A percentile compares a stretch with the other conserved stretches of the same genome.
Conservation (phyloP, 768 basidiomycete species). For the Pulveroboletus sp. region DNA sequence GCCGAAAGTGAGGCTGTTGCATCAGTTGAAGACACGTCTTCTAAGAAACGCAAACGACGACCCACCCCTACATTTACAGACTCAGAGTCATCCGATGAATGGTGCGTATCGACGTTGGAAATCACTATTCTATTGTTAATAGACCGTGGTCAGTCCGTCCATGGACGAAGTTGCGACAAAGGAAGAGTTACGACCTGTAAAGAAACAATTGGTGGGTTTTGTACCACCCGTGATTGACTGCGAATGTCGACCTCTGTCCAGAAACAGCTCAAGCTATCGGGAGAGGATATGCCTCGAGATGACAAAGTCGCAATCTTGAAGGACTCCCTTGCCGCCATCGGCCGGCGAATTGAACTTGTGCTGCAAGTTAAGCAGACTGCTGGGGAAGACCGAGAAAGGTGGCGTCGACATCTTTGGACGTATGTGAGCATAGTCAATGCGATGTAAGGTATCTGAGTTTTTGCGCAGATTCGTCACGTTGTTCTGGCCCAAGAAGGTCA, state of each 20-base stretch:
- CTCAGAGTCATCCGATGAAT: constrained; percentile 88
- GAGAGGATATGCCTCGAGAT: constrained; percentile 89
- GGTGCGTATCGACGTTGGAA: constrained; percentile 46
- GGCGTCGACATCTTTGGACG: constrained; percentile 97
- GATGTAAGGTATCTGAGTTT: constrained; percentile 9
- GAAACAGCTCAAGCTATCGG: constrained; percentile 94
- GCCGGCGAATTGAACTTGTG: constrained; percentile 83
- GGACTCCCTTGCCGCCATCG: constrained; percentile 91
- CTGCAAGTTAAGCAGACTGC: constrained; percentile 67
- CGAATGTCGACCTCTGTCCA: constrained; percentile 28
- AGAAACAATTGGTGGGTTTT: constrained; percentile 80
- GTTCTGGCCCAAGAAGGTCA: constrained; percentile 98
- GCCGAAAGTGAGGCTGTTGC: constrained; percentile 84
- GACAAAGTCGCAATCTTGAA: constrained; percentile 96
- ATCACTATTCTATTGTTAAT: constrained; percentile 6
- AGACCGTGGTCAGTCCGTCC: constrained; percentile 56
- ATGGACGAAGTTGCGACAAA: constrained; percentile 95
- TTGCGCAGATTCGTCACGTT: constrained; percentile 77
- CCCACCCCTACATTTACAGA: constrained; percentile 97
- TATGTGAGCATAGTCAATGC: constrained; percentile 40
- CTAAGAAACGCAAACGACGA: constrained; percentile 79
- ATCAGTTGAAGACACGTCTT: constrained; percentile 65
- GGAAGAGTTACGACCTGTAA: constrained; percentile 92
- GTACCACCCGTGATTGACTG: not conserved
- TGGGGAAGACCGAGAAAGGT: constrained; percentile 80